Conservation (phyloP, 352 stramenopile genomes). For the Globisporangium viniferum region DNA sequence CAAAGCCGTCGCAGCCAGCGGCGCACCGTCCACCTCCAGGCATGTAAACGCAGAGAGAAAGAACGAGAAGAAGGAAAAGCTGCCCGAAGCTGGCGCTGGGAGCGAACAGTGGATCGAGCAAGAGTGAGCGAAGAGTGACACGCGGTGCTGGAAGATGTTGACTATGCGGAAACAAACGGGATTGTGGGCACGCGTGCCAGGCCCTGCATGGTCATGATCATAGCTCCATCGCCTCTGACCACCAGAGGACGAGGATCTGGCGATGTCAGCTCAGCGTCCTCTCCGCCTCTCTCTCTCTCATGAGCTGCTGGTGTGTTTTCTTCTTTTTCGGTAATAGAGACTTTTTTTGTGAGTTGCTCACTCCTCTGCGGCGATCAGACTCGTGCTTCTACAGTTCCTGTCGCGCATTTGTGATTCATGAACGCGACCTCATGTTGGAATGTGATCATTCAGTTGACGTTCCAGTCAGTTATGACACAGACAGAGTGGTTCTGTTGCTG, state of each 20-base stretch:
- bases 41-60: slow-evolving; percentile 11
- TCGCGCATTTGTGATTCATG: background rate
- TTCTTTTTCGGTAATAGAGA: background rate
- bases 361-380: background rate
- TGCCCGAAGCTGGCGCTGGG: background rate
- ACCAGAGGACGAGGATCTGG: background rate
- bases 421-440: background rate
- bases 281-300: background rate
- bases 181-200: background rate
- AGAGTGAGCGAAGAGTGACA: background rate
- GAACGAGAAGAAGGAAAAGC: background rate
- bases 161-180: background rate
- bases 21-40: slow-evolving; percentile 15
- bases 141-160: background rate
- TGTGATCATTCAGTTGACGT: background rate
- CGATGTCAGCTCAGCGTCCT: no score
- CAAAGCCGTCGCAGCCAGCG: background rate
- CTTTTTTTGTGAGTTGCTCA: background rate
- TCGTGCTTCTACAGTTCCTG: background rate
- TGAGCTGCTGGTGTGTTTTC: background rate
- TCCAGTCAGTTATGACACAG: background rate
- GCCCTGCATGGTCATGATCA: background rate
- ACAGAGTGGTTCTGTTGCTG: background rate
- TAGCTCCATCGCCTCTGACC: background rate
- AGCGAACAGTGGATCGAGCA: background rate